phyloP scores from a whole-genome alignment of 2,329 filamentous ascomycete species.

The Neonectria punicea region DNA sequence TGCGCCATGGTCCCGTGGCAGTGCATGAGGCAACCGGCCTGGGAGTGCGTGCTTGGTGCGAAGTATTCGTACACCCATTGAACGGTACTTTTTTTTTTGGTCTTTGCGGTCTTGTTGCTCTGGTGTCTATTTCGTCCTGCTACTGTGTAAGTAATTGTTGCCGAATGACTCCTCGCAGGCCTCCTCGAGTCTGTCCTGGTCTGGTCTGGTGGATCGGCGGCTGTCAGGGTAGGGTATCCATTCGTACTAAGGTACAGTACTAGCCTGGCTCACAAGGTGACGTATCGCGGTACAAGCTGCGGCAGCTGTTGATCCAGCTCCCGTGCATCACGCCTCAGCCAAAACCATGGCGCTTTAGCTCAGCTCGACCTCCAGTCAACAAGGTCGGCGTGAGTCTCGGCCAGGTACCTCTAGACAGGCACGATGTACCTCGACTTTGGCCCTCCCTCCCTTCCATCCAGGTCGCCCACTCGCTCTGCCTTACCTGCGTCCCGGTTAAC shows the following conservation, averaged over 20 bases:
- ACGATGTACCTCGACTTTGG: conserved; percentile 23
- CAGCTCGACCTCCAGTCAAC: not conserved
- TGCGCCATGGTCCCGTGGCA: conserved; percentile 44
- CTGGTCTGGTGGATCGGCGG: not conserved
- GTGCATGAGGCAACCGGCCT: conserved; percentile 44
- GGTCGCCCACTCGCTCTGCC: conserved; percentile 6
- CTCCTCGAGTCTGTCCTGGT: not conserved
- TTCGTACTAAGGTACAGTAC: not conserved
- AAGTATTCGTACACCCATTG: not conserved
- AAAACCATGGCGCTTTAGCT: not conserved
- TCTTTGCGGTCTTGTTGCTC: too few relatives aligned
- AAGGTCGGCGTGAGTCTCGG: not conserved
- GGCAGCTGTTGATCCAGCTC: not conserved
- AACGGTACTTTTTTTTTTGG: too few relatives aligned
- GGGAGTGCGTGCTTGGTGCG: conserved; percentile 7
- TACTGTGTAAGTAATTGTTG: not conserved
- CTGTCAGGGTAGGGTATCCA: not conserved
- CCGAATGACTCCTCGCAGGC: not conserved
- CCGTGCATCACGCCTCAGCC: not conserved
- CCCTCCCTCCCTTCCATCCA: conserved; percentile 20
- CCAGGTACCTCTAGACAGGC: conserved; percentile 17
- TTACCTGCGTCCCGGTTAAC: conserved; percentile 7
- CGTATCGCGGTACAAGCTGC: conserved; percentile 3
- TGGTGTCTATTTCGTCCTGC: not conserved
- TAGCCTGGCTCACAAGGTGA: not conserved